Conservation (phyloP, 352 stramenopile species). For the Pythium plurisporium region DNA sequence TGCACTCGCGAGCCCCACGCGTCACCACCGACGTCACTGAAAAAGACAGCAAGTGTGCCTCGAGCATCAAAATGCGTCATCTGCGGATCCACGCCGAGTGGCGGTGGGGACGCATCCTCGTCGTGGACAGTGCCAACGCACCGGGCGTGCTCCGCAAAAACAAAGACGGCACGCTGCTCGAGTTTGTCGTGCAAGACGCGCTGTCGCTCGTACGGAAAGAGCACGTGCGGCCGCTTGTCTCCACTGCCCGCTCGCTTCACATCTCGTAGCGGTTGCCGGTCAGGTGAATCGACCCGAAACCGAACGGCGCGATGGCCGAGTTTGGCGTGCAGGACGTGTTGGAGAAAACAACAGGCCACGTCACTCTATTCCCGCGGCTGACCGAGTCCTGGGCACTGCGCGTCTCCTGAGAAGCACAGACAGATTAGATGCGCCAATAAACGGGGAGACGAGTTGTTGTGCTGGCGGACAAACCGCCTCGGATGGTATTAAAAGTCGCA, state of each 20-base stretch:
- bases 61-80: not conserved
- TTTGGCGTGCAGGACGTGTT: not conserved
- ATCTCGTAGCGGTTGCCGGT: not conserved
- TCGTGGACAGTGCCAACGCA: slow-evolving; percentile 17
- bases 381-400: too few relatives aligned
- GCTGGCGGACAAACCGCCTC: slow-evolving; percentile 1
- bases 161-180: slow-evolving; percentile 18
- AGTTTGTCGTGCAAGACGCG: slow-evolving; percentile 39
- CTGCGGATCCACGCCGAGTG: slow-evolving; percentile 24
- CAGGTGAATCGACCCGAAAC: not conserved
- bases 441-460: not conserved
- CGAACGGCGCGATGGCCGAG: not conserved
- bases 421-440: not conserved
- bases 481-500: slow-evolving; percentile 56
- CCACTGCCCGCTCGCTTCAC: not conserved
- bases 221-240: not conserved
- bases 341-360: not conserved
- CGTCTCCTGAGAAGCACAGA: not conserved
- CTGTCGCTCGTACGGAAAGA: slow-evolving; percentile 16
- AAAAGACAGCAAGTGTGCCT: not conserved
- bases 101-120: slow-evolving; percentile 21
- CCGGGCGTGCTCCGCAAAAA: slow-evolving; percentile 8
- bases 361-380: not conserved
- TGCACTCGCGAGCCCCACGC: not conserved
- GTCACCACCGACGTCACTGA: not conserved